A percentile compares a stretch with the other conserved stretches of the same genome.
phyloP scores from a whole-genome alignment of 1,284 basidiomycete species.

The Agroathelia rolfsii region DNA sequence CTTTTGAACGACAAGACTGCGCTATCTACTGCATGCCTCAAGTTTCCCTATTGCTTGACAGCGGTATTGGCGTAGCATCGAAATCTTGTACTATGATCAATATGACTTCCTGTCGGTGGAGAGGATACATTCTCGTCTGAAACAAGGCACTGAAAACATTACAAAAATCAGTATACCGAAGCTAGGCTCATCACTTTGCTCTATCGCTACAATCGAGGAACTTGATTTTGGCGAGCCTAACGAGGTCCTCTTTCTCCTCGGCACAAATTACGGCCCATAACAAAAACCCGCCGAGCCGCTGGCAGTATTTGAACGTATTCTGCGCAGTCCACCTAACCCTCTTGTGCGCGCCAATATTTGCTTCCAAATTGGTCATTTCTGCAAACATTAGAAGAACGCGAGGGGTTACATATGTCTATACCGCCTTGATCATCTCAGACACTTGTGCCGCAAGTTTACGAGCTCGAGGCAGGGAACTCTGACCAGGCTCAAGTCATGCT shows the following conservation, averaged over 20 bases:
- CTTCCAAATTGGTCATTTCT: slow-evolving; percentile 99
- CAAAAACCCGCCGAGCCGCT: slow-evolving; percentile 83
- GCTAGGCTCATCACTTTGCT: slow-evolving; percentile 17
- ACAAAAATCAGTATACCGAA: too few species aligned
- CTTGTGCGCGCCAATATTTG: slow-evolving; percentile 97
- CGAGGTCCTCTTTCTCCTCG: slow-evolving; percentile 95
- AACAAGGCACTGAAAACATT: too few species aligned
- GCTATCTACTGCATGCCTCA: too few species aligned
- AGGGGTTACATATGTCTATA: slow-evolving; percentile 27
- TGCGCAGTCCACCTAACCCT: slow-evolving; percentile 90
- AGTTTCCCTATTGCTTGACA: too few species aligned
- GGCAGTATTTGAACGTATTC: slow-evolving; percentile 91
- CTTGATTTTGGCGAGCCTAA: slow-evolving; percentile 97
- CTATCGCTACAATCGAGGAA: slow-evolving; percentile 22
- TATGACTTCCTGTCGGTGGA: slow-evolving; percentile 96
- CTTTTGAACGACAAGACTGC: too few species aligned
- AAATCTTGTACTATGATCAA: slow-evolving; percentile 95
- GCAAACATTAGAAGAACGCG: slow-evolving; percentile 93
- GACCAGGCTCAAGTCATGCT: too few species aligned
- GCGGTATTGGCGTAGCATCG: slow-evolving; percentile 99
- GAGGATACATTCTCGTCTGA: slow-evolving; percentile 99
- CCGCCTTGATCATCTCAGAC: slow-evolving; percentile 8
- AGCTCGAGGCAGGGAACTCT: too few species aligned
- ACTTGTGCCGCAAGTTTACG: too few species aligned
- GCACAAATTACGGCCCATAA: slow-evolving; percentile 99